Conservation (phyloP, 106 monocot genomes). For the Platanthera guangdongensis region DNA sequence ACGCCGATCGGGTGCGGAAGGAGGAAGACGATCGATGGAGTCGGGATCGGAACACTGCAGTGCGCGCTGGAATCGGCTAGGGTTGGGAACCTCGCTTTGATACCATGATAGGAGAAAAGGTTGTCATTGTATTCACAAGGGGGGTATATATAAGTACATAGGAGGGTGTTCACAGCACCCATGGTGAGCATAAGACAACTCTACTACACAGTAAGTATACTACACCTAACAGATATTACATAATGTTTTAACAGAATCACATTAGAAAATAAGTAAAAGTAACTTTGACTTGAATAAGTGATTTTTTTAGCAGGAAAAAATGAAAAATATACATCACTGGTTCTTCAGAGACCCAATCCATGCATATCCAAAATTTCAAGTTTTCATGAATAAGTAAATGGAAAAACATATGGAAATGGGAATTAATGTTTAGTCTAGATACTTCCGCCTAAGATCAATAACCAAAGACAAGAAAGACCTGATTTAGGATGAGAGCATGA, state of each 20-base stretch:
- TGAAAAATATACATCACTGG: not conserved
- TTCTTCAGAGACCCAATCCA: not conserved
- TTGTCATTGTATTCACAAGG: too few relatives aligned
- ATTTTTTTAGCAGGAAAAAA: not conserved
- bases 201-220: too few relatives aligned
- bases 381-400: not conserved
- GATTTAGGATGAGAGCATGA: not conserved
- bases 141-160: too few relatives aligned
- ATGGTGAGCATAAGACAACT: too few relatives aligned
- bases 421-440: not conserved
- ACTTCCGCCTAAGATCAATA: not conserved
- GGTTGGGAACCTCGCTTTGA: too few relatives aligned
- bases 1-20: too few relatives aligned
- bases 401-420: not conserved
- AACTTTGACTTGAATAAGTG: not conserved
- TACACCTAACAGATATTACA: too few relatives aligned
- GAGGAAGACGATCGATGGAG: too few relatives aligned
- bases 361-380: not conserved
- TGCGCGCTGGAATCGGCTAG: too few relatives aligned
- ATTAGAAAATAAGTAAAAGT: not conserved
- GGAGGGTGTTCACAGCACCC: too few relatives aligned
- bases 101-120: too few relatives aligned
- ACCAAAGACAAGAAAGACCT: not conserved
- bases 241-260: not conserved
- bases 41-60: too few relatives aligned